Conservation (phyloP, 345 rosid genomes). For the Aquilaria malaccensis region DNA sequence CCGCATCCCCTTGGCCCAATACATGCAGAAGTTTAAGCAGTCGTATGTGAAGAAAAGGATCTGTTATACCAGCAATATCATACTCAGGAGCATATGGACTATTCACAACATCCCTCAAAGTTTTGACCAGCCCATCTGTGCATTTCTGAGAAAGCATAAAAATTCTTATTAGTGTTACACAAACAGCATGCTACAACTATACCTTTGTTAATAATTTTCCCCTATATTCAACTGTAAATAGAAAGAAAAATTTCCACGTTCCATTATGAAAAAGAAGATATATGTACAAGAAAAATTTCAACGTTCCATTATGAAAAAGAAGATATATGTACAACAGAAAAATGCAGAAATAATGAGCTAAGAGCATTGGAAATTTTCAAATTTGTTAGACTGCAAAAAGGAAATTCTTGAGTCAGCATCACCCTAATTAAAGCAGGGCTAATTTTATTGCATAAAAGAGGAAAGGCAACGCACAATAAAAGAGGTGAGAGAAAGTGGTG, state of each 20-base stretch:
- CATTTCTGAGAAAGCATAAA: conserved; percentile 55
- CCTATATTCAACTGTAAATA: not conserved
- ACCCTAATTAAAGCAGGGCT: no score
- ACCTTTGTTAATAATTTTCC: not conserved
- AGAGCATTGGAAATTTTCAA: no score
- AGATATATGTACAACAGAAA: no score
- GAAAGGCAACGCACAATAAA: no score
- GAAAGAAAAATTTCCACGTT: not conserved
- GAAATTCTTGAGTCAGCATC: no score
- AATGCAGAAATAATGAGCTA: no score
- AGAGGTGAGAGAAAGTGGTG: no score
- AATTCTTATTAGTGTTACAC: conserved; percentile 7
- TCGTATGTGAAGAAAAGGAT: conserved; percentile 97
- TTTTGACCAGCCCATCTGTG: conserved; percentile 81
- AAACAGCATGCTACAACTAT: not conserved
- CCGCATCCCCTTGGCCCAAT: conserved; percentile 93
- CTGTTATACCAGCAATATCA: conserved; percentile 96
- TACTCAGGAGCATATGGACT: conserved; percentile 97
- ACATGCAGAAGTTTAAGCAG: conserved; percentile 82
- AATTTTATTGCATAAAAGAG: no score
- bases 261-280: not conserved
- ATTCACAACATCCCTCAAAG: conserved; percentile 77
- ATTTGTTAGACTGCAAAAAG: no score
- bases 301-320: not conserved
- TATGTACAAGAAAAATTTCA: no score